Evolutionary conservation across 2,329 filamentous ascomycete species (phyloP).

Genomic region (Aphanoascus verrucosus): DNA sequence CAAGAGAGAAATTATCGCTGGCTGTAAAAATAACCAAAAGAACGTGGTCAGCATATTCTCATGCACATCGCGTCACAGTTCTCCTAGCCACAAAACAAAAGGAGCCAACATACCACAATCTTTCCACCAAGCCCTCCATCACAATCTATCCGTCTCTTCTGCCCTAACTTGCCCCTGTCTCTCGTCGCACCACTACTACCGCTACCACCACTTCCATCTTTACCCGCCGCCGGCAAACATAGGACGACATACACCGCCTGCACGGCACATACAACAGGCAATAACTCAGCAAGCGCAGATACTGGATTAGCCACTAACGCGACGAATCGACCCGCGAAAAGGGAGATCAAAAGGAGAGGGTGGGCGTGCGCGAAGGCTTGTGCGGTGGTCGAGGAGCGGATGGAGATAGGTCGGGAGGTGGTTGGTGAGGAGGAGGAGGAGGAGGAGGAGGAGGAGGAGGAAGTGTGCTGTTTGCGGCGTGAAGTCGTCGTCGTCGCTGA

Average conservation of each 20-base stretch:
- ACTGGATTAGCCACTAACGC: constrained; percentile 61
- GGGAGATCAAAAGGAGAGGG: constrained; percentile 53
- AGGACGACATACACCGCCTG: constrained; percentile 52
- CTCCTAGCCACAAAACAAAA: not conserved
- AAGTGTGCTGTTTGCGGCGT: constrained; percentile 12
- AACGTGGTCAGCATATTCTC: not conserved
- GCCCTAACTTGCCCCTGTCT: constrained; percentile 8
- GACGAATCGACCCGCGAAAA: constrained; percentile 54
- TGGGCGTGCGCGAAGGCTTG: constrained; percentile 55
- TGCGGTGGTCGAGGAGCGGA: constrained; percentile 40
- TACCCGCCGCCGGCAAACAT: constrained; percentile 41
- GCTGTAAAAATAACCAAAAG: constrained; percentile 39
- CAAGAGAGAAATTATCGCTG: constrained; percentile 58
- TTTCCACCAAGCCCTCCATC: constrained; percentile 14
- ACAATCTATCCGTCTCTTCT: constrained; percentile 12
- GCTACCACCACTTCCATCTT: constrained; percentile 10
- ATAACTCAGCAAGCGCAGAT: constrained; percentile 48
- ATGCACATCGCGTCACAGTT: not conserved
- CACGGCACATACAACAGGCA: constrained; percentile 53
- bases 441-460: constrained; percentile 24
- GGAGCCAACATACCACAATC: constrained; percentile 19
- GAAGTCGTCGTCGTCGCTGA: not conserved
- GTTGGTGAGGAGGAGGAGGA: constrained; percentile 11
- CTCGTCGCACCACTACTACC: constrained; percentile 1
- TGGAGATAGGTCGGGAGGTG: constrained; percentile 35